Base-by-base conservation (phyloP, 805 yeast genomes). In the Nakazawaea ambrosiae region DNA sequence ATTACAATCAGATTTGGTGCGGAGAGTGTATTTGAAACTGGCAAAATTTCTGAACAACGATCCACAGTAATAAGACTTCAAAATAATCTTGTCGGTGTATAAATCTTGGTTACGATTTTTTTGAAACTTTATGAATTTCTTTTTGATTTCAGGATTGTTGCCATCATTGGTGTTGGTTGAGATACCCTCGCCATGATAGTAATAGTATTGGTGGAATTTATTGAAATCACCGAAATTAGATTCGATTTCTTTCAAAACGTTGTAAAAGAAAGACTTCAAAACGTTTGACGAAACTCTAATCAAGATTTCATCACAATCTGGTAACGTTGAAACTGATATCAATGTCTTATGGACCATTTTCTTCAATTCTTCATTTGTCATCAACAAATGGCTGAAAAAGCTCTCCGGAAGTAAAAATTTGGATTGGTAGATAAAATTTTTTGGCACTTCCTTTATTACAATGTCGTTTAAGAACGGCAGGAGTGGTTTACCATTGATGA, bases 1-100 rank as follows among this genome's bases (percentile, higher is more conserved):
- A 39, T 39, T 39, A 16, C 41, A 39, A 28, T 34, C 41, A 16
- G 34, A 22, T 20, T 39, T 39, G 12, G 37, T 39, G 5, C 41
- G 12, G 7, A 39, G n/a, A 9, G 41, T 39, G 15, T 39, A 33
- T 20, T 39, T 39, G 22, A 39, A 39, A 29, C 20, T 39, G 27
- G 38, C 34, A n/a, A 39, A 30, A 23, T 39, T 39, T 20, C 41
- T 12, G 30, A 39, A 39, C 11, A 39, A 25, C 4, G 41, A 33
- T 6, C 37, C 37, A 25, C 41, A 39, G 18, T 34, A 33, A 17
- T 39, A 25, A 6, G 34, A 27, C 18, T 39, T 39, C 34, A 33
- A 33, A 4, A 39, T 12, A 4, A 39, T 17, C 17, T 39, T 24
- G 25, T 39, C 34, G 8, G 15, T 18, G 18, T 22, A 30, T 19